These are phyloP conservation scores for Aspergillus fructus DNA, from an alignment of 2,329 filamentous ascomycete species.

Conservation along the genomic window DNA sequence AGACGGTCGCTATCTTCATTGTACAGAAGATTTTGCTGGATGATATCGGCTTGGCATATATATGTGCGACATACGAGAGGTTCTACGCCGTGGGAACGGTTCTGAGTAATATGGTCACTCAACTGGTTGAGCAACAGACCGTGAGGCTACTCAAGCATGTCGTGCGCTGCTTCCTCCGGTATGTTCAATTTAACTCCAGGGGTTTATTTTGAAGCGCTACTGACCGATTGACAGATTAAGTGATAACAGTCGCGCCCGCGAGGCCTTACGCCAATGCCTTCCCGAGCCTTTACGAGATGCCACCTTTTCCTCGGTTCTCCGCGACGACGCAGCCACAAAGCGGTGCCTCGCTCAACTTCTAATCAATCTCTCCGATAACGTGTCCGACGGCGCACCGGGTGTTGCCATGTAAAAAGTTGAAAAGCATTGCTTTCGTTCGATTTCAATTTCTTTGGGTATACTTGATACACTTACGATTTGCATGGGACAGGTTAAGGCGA, in stretches of 20 bases:
- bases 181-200: slow-evolving; percentile 35
- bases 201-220: background rate
- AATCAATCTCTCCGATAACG: slow-evolving; percentile 92
- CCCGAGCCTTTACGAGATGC: slow-evolving; percentile 98
- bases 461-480: slow-evolving; percentile 39
- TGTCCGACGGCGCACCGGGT: slow-evolving; percentile 54
- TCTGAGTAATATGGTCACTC: slow-evolving; percentile 96
- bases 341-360: slow-evolving; percentile 94
- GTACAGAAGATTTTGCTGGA: slow-evolving; percentile 98
- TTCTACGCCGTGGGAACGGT: slow-evolving; percentile 98
- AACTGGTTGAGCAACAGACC: slow-evolving; percentile 96
- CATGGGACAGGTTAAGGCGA: slow-evolving; percentile 44
- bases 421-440: slow-evolving; percentile 29
- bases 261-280: slow-evolving; percentile 91
- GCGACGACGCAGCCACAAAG: slow-evolving; percentile 96
- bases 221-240: slow-evolving; percentile 63
- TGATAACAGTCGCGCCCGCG: slow-evolving; percentile 92
- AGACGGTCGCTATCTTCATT: slow-evolving; percentile 99
- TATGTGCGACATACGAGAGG: slow-evolving; percentile 96
- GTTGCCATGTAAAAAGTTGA: slow-evolving; percentile 39
- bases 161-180: slow-evolving; percentile 94
- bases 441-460: slow-evolving; percentile 32
- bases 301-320: slow-evolving; percentile 92
- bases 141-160: slow-evolving; percentile 95
- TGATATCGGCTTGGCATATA: slow-evolving; percentile 95